Evolutionary conservation across 208 protist genomes (phyloP).

Genomic region (Wallacemonas sp.): DNA sequence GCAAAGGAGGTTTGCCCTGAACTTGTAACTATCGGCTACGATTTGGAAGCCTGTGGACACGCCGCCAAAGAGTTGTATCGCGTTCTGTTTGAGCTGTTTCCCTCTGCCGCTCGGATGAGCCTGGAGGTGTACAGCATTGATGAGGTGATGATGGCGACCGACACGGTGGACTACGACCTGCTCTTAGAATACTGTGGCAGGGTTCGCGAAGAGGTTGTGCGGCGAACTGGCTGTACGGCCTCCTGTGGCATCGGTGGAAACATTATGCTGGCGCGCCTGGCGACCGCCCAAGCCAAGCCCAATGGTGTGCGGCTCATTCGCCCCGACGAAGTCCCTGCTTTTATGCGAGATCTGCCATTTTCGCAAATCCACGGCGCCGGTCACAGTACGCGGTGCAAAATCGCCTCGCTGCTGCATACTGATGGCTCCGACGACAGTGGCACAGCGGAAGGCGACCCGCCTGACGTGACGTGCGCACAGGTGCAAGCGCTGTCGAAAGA

Average conservation of each 20-base stretch:
- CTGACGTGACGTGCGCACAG: constrained; percentile 58
- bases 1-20: constrained; percentile 85
- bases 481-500: constrained; percentile 60
- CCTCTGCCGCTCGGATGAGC: constrained; percentile 45
- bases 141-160: constrained; percentile 84
- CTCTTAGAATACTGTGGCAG: constrained; percentile 47
- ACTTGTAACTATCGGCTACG: constrained; percentile 87
- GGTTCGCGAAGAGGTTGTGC: constrained; percentile 53
- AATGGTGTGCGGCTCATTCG: constrained; percentile 54
- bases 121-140: constrained; percentile 89
- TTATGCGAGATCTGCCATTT: constrained; percentile 57
- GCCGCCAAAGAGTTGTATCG: constrained; percentile 68
- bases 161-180: constrained; percentile 51
- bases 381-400: constrained; percentile 49
- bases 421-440: constrained; percentile 17
- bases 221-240: constrained; percentile 64
- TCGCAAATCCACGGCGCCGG: constrained; percentile 71
- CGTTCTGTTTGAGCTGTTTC: constrained; percentile 71
- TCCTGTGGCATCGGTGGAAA: constrained; percentile 87
- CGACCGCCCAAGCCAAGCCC: constrained; percentile 72
- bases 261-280: constrained; percentile 81
- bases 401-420: constrained; percentile 32
- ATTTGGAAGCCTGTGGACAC: constrained; percentile 76
- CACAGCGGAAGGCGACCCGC: neutral
- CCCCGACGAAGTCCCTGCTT: constrained; percentile 32